Evolutionary conservation across 768 basidiomycete genomes (phyloP).

Genomic region (Sistotremastrum niveocremeum): DNA sequence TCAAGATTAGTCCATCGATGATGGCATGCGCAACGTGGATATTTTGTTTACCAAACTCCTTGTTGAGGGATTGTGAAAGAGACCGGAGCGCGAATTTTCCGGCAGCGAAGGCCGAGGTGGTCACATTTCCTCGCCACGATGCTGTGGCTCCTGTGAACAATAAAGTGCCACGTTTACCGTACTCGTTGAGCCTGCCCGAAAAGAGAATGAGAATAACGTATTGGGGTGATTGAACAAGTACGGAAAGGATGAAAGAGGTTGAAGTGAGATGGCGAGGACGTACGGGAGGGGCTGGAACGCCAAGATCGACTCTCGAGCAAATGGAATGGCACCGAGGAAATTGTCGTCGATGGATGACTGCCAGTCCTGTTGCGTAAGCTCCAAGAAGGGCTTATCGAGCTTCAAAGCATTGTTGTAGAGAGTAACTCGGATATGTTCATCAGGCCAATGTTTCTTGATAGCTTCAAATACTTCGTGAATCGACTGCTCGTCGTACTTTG

Average conservation of each 20-base stretch:
- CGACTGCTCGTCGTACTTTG: constrained; percentile 25
- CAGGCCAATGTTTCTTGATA: constrained; percentile 24
- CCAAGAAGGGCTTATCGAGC: constrained; percentile 54
- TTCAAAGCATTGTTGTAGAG: constrained; percentile 49
- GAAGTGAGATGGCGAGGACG: too few species aligned
- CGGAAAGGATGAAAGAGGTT: too few species aligned
- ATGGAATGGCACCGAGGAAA: constrained; percentile 47
- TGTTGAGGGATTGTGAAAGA: constrained; percentile 18
- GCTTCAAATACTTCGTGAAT: constrained; percentile 20
- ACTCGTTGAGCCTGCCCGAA: constrained; percentile 9
- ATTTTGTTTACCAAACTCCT: constrained; percentile 19
- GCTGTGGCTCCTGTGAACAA: constrained; percentile 34
- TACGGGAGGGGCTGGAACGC: constrained; percentile 29
- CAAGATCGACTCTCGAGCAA: constrained; percentile 45
- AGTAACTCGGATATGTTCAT: constrained; percentile 42
- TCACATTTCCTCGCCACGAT: constrained; percentile 23
- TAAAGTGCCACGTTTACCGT: constrained; percentile 26
- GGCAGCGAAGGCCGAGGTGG: constrained; percentile 26
- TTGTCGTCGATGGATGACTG: constrained; percentile 36
- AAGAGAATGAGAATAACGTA: too few species aligned
- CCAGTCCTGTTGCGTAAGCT: constrained; percentile 45
- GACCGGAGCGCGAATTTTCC: constrained; percentile 27
- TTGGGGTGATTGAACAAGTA: too few species aligned
- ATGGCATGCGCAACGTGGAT: constrained; percentile 17
- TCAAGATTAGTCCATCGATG: constrained; percentile 13